phyloP scores from a whole-genome alignment of 75 land plant genomes.

The Azolla pinnata region DNA sequence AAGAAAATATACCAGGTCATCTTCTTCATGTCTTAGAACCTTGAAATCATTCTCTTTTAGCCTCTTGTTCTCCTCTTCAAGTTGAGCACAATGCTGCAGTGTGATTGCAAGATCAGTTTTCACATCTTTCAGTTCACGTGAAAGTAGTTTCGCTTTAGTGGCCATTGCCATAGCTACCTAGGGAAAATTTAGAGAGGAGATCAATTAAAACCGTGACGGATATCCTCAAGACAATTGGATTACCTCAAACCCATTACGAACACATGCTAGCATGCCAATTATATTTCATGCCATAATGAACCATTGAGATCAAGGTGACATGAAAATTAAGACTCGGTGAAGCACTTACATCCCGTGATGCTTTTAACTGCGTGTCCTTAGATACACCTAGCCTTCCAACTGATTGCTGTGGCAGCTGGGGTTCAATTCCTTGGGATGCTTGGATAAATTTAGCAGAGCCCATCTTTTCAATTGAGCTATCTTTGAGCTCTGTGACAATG shows the following conservation, averaged over 20 bases:
- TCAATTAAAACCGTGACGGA: background rate
- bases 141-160: constrained; percentile 74
- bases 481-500: no score
- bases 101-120: constrained; percentile 82
- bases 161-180: constrained; percentile 97
- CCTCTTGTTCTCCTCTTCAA: constrained; percentile 88
- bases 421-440: background rate
- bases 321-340: no score
- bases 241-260: no score
- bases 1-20: constrained; percentile 89
- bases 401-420: background rate
- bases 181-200: background rate
- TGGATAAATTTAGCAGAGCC: no score
- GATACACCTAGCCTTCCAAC: background rate
- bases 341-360: constrained; percentile 97
- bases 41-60: constrained; percentile 62
- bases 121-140: constrained; percentile 74
- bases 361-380: constrained; percentile 75
- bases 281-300: background rate
- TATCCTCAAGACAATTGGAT: no score
- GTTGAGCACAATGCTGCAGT: constrained; percentile 70
- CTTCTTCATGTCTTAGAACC: constrained; percentile 66
- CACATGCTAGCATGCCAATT: no score
- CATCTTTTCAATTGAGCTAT: no score
- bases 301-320: no score